phyloP scores from a whole-genome alignment of 805 yeast species.

The Ogataea corticis region DNA sequence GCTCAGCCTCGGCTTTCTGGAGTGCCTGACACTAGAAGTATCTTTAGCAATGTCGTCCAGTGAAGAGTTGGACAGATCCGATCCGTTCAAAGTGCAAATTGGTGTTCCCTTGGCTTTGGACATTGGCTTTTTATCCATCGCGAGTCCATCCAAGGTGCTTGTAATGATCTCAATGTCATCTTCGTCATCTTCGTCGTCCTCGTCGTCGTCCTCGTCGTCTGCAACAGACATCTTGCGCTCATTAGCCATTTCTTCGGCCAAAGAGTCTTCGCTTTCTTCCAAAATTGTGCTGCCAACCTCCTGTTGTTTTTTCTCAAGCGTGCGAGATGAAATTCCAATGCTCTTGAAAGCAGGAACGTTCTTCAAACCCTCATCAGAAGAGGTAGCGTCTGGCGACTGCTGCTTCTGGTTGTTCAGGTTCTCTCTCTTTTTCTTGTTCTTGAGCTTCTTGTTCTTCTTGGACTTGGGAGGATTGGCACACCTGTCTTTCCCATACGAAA shows the following conservation, averaged over 20 bases:
- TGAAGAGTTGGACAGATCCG: conserved; percentile 10
- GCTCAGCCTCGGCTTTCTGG: conserved; percentile 3
- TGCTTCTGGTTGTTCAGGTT: conserved; percentile 6
- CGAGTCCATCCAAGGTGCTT: conserved; percentile 2
- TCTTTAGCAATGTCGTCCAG: conserved; percentile 9
- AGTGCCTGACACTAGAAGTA: not conserved
- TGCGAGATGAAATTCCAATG: conserved; percentile 29
- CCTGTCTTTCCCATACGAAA: conserved; percentile 70
- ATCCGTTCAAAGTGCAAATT: conserved; percentile 5
- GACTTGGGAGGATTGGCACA: conserved; percentile 73
- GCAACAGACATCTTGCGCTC: not conserved
- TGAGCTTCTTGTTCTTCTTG: conserved; percentile 43
- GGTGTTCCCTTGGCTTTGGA: not conserved
- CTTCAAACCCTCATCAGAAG: conserved; percentile 13
- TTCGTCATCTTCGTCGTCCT: conserved; percentile 12
- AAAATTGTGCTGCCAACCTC: not conserved
- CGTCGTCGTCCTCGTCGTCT: conserved; percentile 8
- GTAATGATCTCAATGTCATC: conserved; percentile 18
- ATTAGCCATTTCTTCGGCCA: not conserved
- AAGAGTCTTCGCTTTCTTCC: conserved; percentile 3
- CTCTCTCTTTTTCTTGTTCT: conserved; percentile 36
- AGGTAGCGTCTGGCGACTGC: conserved; percentile 5
- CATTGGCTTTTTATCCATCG: not conserved
- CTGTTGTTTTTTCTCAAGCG: conserved; percentile 11
- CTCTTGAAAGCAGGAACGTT: conserved; percentile 22